Percentiles rank a stretch among this genome's conserved stretches.
Evolutionary conservation across 495 filamentous ascomycete genomes (phyloP).

Genomic region (Talaromyces thailandensis): DNA sequence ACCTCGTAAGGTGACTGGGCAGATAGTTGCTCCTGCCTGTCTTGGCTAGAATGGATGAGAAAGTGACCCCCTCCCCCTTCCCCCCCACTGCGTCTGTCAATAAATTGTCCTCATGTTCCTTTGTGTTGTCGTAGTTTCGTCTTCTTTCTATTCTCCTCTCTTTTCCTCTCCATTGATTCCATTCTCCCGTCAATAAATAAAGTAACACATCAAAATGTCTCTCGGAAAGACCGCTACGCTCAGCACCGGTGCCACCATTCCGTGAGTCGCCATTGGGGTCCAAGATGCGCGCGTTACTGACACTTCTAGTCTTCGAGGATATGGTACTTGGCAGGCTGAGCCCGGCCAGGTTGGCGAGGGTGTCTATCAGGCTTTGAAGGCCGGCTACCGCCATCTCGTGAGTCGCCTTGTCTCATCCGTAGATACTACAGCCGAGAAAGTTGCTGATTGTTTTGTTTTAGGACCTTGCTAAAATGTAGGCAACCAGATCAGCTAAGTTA

Average conservation of each 20-base stretch:
- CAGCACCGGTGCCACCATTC: constrained; percentile 34
- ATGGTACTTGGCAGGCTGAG: constrained; percentile 48
- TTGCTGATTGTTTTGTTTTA: constrained; percentile 12
- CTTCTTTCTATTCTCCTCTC: not conserved
- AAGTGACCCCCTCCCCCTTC: too few species aligned
- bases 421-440: not conserved
- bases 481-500: not conserved
- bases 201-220: constrained; percentile 30
- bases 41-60: not conserved
- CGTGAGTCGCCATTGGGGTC: constrained; percentile 27
- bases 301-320: constrained; percentile 33
- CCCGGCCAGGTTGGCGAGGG: constrained; percentile 44
- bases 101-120: not conserved
- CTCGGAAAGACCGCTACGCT: constrained; percentile 37
- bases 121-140: not conserved
- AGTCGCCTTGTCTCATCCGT: constrained; percentile 25
- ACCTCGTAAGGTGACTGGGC: not conserved
- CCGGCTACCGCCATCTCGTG: constrained; percentile 47
- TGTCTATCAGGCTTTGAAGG: constrained; percentile 44
- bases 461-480: constrained; percentile 39
- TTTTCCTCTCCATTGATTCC: not conserved
- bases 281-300: constrained; percentile 9
- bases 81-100: not conserved
- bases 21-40: not conserved
- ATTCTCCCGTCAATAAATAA: not conserved